Evolutionary conservation across 495 filamentous ascomycete species (phyloP).

Genomic region (Penicillium alfredii): DNA sequence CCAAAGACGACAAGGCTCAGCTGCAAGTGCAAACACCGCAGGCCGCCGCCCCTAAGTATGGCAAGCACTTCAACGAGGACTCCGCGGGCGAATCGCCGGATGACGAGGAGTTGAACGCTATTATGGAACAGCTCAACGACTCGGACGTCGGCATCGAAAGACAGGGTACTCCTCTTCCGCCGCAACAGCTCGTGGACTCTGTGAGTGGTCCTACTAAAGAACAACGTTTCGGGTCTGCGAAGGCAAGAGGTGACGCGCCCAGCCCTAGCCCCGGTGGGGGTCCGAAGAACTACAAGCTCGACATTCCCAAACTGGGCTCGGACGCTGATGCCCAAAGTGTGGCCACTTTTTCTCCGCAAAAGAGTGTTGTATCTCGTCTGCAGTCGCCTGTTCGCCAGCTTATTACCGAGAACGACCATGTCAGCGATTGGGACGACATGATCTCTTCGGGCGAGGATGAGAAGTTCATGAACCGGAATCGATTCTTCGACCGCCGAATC

Average conservation of each 20-base stretch:
- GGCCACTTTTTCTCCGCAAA: conserved; percentile 36
- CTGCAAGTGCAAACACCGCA: too few species aligned
- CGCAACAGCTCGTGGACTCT: conserved; percentile 30
- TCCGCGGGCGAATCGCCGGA: conserved; percentile 45
- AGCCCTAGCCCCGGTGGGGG: conserved; percentile 68
- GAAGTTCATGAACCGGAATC: conserved; percentile 66
- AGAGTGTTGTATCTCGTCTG: conserved; percentile 30
- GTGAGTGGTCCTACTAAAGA: conserved; percentile 47
- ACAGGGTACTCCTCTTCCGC: conserved; percentile 43
- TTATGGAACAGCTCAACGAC: conserved; percentile 79
- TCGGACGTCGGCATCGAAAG: conserved; percentile 67
- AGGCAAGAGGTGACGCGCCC: conserved; percentile 63
- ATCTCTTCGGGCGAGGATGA: conserved; percentile 76
- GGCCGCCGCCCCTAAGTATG: conserved; percentile 9
- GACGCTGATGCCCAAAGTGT: conserved; percentile 35
- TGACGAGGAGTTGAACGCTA: conserved; percentile 74
- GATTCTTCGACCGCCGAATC: conserved; percentile 84
- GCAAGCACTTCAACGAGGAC: conserved; percentile 13
- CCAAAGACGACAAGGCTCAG: conserved; percentile 6
- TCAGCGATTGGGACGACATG: conserved; percentile 88
- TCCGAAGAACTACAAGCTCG: conserved; percentile 37
- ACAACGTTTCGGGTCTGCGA: conserved; percentile 48
- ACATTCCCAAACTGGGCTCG: conserved; percentile 41
- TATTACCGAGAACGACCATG: conserved; percentile 58
- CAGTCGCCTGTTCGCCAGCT: conserved; percentile 60